Evolutionary conservation across 768 basidiomycete genomes (phyloP).

Genomic region (Ramaria rubella): DNA sequence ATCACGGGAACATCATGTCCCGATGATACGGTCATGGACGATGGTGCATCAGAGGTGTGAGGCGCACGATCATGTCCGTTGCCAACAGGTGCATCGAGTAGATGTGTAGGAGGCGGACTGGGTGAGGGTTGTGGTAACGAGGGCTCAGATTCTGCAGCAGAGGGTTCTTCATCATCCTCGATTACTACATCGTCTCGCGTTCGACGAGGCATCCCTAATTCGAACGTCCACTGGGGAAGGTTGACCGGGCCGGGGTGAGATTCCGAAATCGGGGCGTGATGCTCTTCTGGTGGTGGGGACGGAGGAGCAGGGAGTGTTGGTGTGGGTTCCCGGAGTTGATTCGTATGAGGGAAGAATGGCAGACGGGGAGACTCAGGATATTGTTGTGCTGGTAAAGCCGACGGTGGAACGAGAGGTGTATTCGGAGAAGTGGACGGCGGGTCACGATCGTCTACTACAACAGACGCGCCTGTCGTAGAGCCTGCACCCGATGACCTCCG

Average conservation of each 20-base stretch:
- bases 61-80: slow-evolving; percentile 20
- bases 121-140: not conserved
- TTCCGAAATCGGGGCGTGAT: not conserved
- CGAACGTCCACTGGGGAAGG: slow-evolving; percentile 8
- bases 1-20: slow-evolving; percentile 40
- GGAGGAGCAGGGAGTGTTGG: not conserved
- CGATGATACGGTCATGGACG: slow-evolving; percentile 23
- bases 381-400: slow-evolving; percentile 38
- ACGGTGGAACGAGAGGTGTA: slow-evolving; percentile 52
- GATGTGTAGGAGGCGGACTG: slow-evolving; percentile 1
- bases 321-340: not conserved
- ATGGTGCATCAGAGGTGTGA: slow-evolving; percentile 49
- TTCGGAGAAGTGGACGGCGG: slow-evolving; percentile 40
- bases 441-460: slow-evolving; percentile 32
- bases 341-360: not conserved
- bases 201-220: slow-evolving; percentile 6
- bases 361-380: not conserved
- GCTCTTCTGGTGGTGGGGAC: slow-evolving; percentile 1
- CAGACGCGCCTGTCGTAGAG: slow-evolving; percentile 24
- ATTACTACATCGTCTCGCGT: slow-evolving; percentile 7
- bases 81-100: not conserved
- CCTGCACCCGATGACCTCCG: slow-evolving; percentile 25
- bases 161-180: slow-evolving; percentile 17
- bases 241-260: not conserved
- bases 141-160: not conserved